Evolutionary conservation across 495 filamentous ascomycete species (phyloP).

Genomic region (Opeltia flavorubescens): DNA sequence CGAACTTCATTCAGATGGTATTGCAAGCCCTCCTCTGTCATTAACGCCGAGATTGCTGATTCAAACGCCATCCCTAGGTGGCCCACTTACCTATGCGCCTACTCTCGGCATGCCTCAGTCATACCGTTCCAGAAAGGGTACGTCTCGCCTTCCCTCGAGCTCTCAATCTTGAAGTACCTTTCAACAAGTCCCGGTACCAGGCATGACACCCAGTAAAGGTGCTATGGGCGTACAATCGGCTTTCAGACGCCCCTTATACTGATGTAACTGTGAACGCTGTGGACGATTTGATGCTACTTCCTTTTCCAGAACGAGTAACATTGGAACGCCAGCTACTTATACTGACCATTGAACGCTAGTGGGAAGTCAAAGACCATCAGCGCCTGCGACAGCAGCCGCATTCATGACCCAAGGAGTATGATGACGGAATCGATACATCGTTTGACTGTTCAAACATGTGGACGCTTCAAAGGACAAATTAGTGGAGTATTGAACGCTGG

Average conservation of each 20-base stretch:
- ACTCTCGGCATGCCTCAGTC: background rate
- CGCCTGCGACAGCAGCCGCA: background rate
- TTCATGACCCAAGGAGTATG: no score
- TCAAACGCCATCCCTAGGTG: no score
- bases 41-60: no score
- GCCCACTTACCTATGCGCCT: background rate
- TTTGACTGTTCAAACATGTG: no score
- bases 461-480: no score
- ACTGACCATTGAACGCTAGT: background rate
- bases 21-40: background rate
- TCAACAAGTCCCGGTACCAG: background rate
- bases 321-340: background rate
- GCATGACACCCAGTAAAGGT: background rate
- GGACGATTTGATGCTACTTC: background rate
- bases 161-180: background rate
- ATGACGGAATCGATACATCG: background rate
- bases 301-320: background rate
- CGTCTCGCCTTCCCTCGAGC: background rate
- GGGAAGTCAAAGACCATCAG: background rate
- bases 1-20: background rate
- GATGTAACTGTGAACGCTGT: background rate
- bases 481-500: no score
- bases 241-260: background rate
- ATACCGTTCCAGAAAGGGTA: background rate
- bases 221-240: background rate